phyloP scores from a whole-genome alignment of 495 filamentous ascomycete species.

The Jackrogersella minutella region DNA sequence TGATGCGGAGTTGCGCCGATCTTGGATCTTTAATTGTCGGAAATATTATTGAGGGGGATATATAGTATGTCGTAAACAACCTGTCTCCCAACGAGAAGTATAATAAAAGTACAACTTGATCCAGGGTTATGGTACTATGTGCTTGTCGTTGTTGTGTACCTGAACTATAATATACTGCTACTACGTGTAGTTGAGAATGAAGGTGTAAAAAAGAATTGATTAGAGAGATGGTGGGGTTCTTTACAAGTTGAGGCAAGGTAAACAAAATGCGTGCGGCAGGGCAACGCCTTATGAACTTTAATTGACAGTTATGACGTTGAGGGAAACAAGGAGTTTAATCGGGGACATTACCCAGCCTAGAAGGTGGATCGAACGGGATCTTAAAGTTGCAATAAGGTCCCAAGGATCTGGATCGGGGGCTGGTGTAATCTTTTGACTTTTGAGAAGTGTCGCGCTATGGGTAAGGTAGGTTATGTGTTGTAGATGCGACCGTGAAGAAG shows the following conservation, averaged over 20 bases:
- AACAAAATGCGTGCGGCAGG: conserved; percentile 23
- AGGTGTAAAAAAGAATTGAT: no score
- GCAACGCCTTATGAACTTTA: conserved; percentile 17
- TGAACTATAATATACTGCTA: background rate
- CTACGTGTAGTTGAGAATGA: background rate
- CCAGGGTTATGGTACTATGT: no score
- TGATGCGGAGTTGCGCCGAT: background rate
- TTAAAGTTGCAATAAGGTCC: background rate
- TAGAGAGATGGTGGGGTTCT: background rate
- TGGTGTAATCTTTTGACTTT: background rate
- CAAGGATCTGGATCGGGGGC: background rate
- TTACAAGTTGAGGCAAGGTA: conserved; percentile 6
- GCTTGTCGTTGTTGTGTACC: no score
- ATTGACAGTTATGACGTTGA: conserved; percentile 16
- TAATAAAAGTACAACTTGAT: background rate
- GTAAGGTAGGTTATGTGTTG: background rate
- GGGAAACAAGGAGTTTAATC: background rate
- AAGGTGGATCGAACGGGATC: background rate
- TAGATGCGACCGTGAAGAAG: no score
- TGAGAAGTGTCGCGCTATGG: background rate
- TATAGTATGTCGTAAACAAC: no score
- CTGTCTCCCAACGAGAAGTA: no score
- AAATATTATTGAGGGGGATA: no score
- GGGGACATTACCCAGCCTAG: conserved; percentile 1
- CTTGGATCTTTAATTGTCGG: no score